Percentiles rank a stretch among this genome's conserved stretches.
phyloP scores from a whole-genome alignment of 2,329 filamentous ascomycete species.

The Rutstroemia sydowiana region DNA sequence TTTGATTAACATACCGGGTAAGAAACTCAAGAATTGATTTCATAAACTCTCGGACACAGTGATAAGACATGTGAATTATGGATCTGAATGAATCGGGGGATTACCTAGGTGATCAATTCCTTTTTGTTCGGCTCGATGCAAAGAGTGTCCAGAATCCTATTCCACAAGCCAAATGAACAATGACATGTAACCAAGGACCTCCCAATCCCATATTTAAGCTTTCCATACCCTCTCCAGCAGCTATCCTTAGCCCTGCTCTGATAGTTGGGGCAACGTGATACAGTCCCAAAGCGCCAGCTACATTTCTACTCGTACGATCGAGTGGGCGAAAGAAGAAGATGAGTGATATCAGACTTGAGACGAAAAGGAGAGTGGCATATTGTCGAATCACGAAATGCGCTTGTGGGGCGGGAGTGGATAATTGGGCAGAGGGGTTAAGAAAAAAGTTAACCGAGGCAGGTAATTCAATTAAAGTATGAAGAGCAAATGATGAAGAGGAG shows the following conservation, averaged over 20 bases:
- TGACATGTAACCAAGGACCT: constrained; percentile 23
- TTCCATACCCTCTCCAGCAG: neutral
- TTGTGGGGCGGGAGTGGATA: constrained; percentile 28
- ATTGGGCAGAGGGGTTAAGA: constrained; percentile 29
- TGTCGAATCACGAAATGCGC: constrained; percentile 32
- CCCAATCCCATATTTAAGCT: constrained; percentile 13
- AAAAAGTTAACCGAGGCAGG: constrained; percentile 33
- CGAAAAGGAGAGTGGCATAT: constrained; percentile 33
- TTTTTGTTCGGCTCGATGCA: too few relatives aligned
- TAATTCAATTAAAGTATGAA: constrained; percentile 32
- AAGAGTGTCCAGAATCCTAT: constrained; percentile 1
- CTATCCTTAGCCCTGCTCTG: constrained; percentile 13
- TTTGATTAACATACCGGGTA: constrained; percentile 39
- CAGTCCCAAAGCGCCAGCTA: constrained; percentile 30
- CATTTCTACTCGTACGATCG: constrained; percentile 26
- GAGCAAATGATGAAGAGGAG: constrained; percentile 25
- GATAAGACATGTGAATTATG: too few relatives aligned
- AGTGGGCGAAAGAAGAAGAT: constrained; percentile 26
- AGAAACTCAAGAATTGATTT: too few relatives aligned
- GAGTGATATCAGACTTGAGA: constrained; percentile 30
- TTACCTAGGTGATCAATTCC: too few relatives aligned
- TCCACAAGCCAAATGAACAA: constrained; percentile 19
- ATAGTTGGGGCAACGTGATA: constrained; percentile 31
- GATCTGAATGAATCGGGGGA: too few relatives aligned
- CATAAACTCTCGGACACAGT: too few relatives aligned